Conservation (phyloP, 208 protist species). For the Trypanosoma platydactyli region DNA sequence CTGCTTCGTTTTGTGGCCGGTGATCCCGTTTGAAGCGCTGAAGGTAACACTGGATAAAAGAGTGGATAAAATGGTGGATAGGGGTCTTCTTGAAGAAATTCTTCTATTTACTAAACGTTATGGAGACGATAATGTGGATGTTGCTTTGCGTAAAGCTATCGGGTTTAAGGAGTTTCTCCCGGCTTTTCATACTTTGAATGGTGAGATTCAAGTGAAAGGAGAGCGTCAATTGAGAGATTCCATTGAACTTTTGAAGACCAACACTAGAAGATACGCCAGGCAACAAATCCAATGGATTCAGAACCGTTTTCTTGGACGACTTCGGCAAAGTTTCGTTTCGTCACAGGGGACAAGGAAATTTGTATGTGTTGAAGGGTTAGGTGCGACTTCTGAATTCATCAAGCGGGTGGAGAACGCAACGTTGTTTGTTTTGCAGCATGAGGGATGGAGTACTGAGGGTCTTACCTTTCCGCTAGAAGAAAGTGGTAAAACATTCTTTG, state of each 20-base stretch:
- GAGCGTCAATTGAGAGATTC: slow-evolving; percentile 29
- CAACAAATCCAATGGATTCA: slow-evolving; percentile 80
- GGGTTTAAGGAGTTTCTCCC: slow-evolving; percentile 79
- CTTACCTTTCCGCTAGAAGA: slow-evolving; percentile 29
- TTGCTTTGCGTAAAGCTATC: slow-evolving; percentile 65
- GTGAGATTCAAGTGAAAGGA: slow-evolving; percentile 3
- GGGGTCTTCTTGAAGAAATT: slow-evolving; percentile 71
- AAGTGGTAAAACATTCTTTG: not conserved
- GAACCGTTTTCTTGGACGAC: slow-evolving; percentile 61
- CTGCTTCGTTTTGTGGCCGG: slow-evolving; percentile 74
- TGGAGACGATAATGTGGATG: slow-evolving; percentile 47
- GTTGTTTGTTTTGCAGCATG: slow-evolving; percentile 5
- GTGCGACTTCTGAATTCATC: slow-evolving; percentile 18
- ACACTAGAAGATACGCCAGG: slow-evolving; percentile 77
- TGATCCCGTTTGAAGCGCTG: slow-evolving; percentile 40
- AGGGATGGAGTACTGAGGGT: not conserved
- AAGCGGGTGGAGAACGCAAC: slow-evolving; percentile 15
- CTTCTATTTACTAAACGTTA: slow-evolving; percentile 31
- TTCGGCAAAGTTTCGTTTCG: slow-evolving; percentile 25
- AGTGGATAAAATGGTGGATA: slow-evolving; percentile 78
- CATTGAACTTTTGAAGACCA: slow-evolving; percentile 59
- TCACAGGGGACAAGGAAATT: slow-evolving; percentile 32
- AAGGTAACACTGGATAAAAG: slow-evolving; percentile 50
- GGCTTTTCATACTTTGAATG: slow-evolving; percentile 13
- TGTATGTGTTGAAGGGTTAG: slow-evolving; percentile 31